Conservation (phyloP, 768 basidiomycete species). For the Trametes gibbosa region DNA sequence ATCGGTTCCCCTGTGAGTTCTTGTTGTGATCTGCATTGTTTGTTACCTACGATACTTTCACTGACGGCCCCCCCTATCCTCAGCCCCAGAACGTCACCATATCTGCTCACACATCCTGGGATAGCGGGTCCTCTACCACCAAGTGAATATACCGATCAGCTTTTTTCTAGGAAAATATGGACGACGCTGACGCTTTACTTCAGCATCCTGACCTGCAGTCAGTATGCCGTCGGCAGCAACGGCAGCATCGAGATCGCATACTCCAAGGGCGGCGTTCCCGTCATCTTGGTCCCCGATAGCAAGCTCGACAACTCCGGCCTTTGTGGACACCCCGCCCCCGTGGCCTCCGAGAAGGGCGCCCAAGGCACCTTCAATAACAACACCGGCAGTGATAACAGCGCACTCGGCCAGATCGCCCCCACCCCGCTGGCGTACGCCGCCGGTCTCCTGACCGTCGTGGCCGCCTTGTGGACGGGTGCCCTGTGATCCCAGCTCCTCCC, state of each 20-base stretch:
- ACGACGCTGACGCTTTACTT: neutral
- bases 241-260: constrained; percentile 64
- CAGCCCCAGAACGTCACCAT: constrained; percentile 59
- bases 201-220: constrained; percentile 63
- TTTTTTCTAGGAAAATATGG: too few relatives aligned
- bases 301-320: constrained; percentile 37
- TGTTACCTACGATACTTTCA: neutral
- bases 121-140: constrained; percentile 44
- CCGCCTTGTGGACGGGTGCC: neutral
- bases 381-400: neutral
- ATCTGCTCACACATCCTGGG: constrained; percentile 56
- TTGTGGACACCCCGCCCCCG: constrained; percentile 29
- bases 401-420: neutral
- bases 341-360: neutral
- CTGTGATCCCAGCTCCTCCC: neutral
- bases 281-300: constrained; percentile 48
- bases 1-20: constrained; percentile 66
- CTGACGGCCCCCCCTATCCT: neutral
- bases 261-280: constrained; percentile 57
- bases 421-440: neutral
- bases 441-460: neutral
- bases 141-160: constrained; percentile 53
- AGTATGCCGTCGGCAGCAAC: constrained; percentile 66
- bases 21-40: neutral
- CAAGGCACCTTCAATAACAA: neutral